phyloP scores from a whole-genome alignment of 2,329 filamentous ascomycete genomes.

The Huntiella bhutanensis region DNA sequence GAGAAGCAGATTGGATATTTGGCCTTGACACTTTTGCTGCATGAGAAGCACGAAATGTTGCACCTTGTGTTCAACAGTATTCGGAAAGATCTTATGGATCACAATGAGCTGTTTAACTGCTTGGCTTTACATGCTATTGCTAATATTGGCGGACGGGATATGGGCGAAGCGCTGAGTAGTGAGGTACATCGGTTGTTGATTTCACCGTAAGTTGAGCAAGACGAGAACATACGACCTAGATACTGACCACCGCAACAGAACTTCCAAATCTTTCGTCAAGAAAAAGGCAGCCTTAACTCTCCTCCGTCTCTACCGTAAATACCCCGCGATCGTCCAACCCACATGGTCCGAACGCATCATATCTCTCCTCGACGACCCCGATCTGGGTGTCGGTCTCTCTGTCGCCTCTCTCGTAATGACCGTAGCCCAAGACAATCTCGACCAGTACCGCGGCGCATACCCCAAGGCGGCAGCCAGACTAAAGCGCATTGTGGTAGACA shows the following conservation, averaged over 20 bases:
- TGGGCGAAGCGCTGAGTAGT: slow-evolving; percentile 80
- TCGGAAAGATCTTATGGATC: slow-evolving; percentile 80
- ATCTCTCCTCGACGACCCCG: slow-evolving; percentile 92
- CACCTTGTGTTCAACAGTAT: slow-evolving; percentile 98
- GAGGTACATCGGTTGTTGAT: slow-evolving; percentile 91
- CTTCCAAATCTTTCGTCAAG: slow-evolving; percentile 93
- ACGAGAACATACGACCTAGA: background rate
- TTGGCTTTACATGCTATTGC: slow-evolving; percentile 92
- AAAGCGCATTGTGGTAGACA: slow-evolving; percentile 78
- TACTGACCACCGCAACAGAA: slow-evolving; percentile 17
- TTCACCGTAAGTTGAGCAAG: slow-evolving; percentile 50
- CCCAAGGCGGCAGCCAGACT: slow-evolving; percentile 79
- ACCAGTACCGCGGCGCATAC: slow-evolving; percentile 85
- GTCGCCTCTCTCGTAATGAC: slow-evolving; percentile 93
- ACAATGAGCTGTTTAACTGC: slow-evolving; percentile 96
- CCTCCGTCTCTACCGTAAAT: slow-evolving; percentile 82
- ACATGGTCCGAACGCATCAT: slow-evolving; percentile 98
- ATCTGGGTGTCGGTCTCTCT: slow-evolving; percentile 85
- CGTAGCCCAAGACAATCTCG: slow-evolving; percentile 79
- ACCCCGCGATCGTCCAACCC: slow-evolving; percentile 79
- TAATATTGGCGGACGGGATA: slow-evolving; percentile 89
- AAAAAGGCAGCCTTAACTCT: slow-evolving; percentile 95
- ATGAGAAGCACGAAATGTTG: slow-evolving; percentile 89
- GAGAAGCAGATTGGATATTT: slow-evolving; percentile 99
- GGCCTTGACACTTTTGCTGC: slow-evolving; percentile 88